Evolutionary conservation across 2,329 filamentous ascomycete species (phyloP).

Genomic region (Penicillium janthinellum): DNA sequence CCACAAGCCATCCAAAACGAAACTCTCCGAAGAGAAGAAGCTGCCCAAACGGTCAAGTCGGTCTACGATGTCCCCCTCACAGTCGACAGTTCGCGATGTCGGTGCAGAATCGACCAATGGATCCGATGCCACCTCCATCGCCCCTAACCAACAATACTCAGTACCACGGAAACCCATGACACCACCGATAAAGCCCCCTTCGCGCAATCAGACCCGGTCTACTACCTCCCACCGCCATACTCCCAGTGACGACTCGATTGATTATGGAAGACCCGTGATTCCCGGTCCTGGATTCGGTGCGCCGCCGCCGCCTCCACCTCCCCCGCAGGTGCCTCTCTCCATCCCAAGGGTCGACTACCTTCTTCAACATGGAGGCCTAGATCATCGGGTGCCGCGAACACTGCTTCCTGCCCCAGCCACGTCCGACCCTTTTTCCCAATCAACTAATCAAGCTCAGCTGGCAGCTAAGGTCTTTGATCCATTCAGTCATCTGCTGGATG

Average conservation of each 20-base stretch:
- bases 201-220: conserved; percentile 38
- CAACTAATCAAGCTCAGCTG: conserved; percentile 63
- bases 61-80: conserved; percentile 36
- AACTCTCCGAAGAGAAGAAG: conserved; percentile 34
- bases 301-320: conserved; percentile 74
- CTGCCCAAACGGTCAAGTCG: conserved; percentile 37
- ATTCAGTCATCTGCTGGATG: conserved; percentile 78
- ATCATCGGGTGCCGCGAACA: conserved; percentile 69
- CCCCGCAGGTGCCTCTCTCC: conserved; percentile 66
- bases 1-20: conserved; percentile 39
- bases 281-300: conserved; percentile 36
- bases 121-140: conserved; percentile 51
- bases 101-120: conserved; percentile 41
- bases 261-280: conserved; percentile 35
- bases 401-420: conserved; percentile 59
- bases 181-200: conserved; percentile 38
- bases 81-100: conserved; percentile 37
- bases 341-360: conserved; percentile 88
- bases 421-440: conserved; percentile 59
- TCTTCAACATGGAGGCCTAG: conserved; percentile 81
- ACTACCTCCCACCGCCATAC: conserved; percentile 35
- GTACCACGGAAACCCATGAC: conserved; percentile 32
- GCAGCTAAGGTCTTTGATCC: conserved; percentile 78
- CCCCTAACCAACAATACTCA: conserved; percentile 44
- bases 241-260: conserved; percentile 40